Evolutionary conservation across 805 yeast genomes (phyloP), one percentile per base, ranked within the genome.

Genomic region (Danielia oregonensis): DNA sequence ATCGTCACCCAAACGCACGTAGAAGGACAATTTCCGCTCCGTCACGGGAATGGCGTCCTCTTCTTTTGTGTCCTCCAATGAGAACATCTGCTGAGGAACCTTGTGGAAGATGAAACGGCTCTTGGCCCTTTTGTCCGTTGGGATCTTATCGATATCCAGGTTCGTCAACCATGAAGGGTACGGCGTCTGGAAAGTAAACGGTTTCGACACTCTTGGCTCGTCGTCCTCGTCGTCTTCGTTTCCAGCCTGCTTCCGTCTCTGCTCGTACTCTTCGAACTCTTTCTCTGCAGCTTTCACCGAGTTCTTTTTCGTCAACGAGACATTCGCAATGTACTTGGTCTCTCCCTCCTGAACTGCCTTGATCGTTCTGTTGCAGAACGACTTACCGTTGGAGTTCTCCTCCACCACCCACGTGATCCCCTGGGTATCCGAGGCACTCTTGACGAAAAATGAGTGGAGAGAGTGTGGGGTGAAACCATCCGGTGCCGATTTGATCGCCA

Each of bases 391-490:
- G 36, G 54, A 56, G n/a, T 59, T 38, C 19, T 51, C 52, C 32
- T 63, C 68, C 8, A 65, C 66, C 22, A 52, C 49, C 46, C 56
- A 63, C 25, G 47, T 48, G 34, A 67, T 55, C 2, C 55, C 54
- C 2, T 26, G 32, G 11, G 42, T 31, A 35, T 61, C 69, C 34
- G 48, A 53, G n/a, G 63, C 68, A 9, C 66, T 64, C 38, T 61
- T 61, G 16, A 64, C 55, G 37, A 66, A 65, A 37, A 59, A 63
- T 13, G 65, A 59, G 39, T 66, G 71, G 24, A 65, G 46, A 2
- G 70, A 64, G 33, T 65, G 68, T 2, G 72, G 72, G n/a, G 54
- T 54, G 42, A 58, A 66, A 4, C 55, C 62, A 42, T 48, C 45
- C 5, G 58, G 59, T 3, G 52, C 47, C 11, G 59, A 47, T 32